phyloP scores from a whole-genome alignment of 257 asterid genomes.

The Nicotiana knightiana region DNA sequence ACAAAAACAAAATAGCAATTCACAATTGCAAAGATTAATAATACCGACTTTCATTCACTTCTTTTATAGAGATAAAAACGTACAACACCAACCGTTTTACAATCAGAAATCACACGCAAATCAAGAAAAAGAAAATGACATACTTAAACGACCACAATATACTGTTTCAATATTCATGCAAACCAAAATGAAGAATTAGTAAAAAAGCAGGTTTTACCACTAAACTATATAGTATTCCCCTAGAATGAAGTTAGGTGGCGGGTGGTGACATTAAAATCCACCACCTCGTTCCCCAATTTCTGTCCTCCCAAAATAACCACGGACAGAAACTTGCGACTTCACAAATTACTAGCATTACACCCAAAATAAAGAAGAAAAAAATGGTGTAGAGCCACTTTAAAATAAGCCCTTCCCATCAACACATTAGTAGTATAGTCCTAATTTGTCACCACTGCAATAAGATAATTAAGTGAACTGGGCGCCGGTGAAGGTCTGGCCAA shows the following conservation, averaged over 20 bases:
- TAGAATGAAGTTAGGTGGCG: neutral
- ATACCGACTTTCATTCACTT: neutral
- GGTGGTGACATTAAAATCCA: conserved; percentile 5
- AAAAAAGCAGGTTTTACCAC: neutral
- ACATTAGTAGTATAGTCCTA: neutral
- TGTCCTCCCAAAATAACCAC: neutral
- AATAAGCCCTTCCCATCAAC: conserved; percentile 5
- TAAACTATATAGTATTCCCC: neutral
- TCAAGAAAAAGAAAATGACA: neutral
- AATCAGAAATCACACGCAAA: neutral
- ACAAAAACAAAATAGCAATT: too few relatives aligned
- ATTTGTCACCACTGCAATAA: neutral
- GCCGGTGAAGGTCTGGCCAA: conserved; percentile 9
- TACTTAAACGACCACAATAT: neutral
- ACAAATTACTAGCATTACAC: neutral
- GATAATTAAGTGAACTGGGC: conserved; percentile 4
- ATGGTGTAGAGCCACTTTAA: conserved; percentile 8
- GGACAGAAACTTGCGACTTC: neutral
- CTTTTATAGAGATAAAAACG: neutral
- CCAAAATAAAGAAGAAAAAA: neutral
- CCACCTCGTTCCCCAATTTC: neutral
- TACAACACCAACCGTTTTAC: neutral
- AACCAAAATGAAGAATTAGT: neutral
- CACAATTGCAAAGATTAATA: too few relatives aligned
- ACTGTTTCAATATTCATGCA: neutral